Conservation (phyloP, 2,329 filamentous ascomycete genomes). For the Aspergillus bombycis region DNA sequence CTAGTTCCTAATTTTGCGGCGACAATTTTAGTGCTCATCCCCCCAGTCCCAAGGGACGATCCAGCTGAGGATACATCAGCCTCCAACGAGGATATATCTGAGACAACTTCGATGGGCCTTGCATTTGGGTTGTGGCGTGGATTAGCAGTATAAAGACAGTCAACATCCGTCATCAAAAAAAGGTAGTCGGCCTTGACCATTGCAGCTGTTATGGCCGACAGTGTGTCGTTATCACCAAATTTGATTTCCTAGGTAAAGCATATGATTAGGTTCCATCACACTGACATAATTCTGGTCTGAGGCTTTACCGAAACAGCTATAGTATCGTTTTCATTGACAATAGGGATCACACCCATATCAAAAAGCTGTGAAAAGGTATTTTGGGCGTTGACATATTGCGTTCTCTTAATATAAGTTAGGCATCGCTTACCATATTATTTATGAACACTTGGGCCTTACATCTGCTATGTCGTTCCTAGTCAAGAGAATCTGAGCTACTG, state of each 20-base stretch:
- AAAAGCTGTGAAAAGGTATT: conserved; percentile 90
- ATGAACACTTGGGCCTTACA: conserved; percentile 52
- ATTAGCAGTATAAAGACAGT: conserved; percentile 96
- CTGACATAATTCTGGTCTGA: not conserved
- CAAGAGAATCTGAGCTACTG: conserved; percentile 90
- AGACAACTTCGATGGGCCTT: conserved; percentile 85
- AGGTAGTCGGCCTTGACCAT: conserved; percentile 97
- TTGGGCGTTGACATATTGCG: conserved; percentile 94
- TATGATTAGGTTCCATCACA: not conserved
- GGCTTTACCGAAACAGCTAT: conserved; percentile 73
- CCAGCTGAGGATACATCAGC: conserved; percentile 92
- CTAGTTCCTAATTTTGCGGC: conserved; percentile 90
- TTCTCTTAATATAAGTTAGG: conserved; percentile 59
- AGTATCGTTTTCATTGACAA: conserved; percentile 99
- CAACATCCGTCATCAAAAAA: conserved; percentile 98
- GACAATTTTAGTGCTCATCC: conserved; percentile 97
- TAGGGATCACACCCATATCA: conserved; percentile 94
- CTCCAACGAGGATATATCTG: conserved; percentile 79
- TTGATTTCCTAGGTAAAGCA: conserved; percentile 73
- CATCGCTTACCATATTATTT: not conserved
- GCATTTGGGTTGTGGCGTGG: conserved; percentile 84
- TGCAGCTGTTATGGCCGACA: conserved; percentile 92
- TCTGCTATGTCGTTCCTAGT: conserved; percentile 97
- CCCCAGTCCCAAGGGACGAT: conserved; percentile 86
- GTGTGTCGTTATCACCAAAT: conserved; percentile 97